Conservation (phyloP, 108 stramenopile genomes). For the Aurantiochytrium sp. region DNA sequence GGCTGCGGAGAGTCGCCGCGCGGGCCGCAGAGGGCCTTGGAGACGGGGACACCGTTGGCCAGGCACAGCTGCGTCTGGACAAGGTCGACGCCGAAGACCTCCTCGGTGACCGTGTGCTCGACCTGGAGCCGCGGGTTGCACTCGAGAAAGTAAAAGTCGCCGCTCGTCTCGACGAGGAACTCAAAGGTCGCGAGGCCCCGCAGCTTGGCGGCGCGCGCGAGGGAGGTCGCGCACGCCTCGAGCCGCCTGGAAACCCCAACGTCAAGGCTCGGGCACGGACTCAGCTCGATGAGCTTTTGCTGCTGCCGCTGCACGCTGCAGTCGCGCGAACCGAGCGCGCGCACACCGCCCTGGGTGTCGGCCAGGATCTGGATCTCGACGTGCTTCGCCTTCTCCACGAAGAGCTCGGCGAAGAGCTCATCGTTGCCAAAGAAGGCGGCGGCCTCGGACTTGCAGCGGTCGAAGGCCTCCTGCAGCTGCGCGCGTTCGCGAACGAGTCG, state of each 20-base stretch:
- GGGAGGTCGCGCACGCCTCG: slow-evolving; percentile 68
- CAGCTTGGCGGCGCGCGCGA: slow-evolving; percentile 73
- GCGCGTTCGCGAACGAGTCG: slow-evolving; percentile 68
- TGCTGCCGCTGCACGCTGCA: slow-evolving; percentile 95
- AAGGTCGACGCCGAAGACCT: slow-evolving; percentile 86
- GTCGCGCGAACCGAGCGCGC: slow-evolving; percentile 90
- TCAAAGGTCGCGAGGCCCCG: slow-evolving; percentile 92
- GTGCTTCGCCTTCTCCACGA: slow-evolving; percentile 83
- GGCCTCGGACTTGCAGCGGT: slow-evolving; percentile 72
- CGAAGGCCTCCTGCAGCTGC: slow-evolving; percentile 68
- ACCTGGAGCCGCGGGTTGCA: slow-evolving; percentile 85
- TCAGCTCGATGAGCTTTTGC: slow-evolving; percentile 93
- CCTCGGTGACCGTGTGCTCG: slow-evolving; percentile 94
- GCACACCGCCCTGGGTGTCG: slow-evolving; percentile 82
- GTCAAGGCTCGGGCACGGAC: slow-evolving; percentile 74
- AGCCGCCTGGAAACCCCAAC: slow-evolving; percentile 66
- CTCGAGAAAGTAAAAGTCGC: slow-evolving; percentile 84
- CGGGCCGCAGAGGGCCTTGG: not conserved
- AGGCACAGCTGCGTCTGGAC: slow-evolving; percentile 85
- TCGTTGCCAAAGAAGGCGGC: slow-evolving; percentile 88
- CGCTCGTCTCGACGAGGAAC: slow-evolving; percentile 73
- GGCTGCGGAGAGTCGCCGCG: slow-evolving; percentile 31
- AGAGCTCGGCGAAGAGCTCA: slow-evolving; percentile 81
- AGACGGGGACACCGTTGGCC: not conserved
- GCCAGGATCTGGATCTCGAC: slow-evolving; percentile 92